Percentiles rank a stretch among this genome's conserved stretches.
phyloP scores from a whole-genome alignment of 2,329 filamentous ascomycete species.

The Xylaria sp. region DNA sequence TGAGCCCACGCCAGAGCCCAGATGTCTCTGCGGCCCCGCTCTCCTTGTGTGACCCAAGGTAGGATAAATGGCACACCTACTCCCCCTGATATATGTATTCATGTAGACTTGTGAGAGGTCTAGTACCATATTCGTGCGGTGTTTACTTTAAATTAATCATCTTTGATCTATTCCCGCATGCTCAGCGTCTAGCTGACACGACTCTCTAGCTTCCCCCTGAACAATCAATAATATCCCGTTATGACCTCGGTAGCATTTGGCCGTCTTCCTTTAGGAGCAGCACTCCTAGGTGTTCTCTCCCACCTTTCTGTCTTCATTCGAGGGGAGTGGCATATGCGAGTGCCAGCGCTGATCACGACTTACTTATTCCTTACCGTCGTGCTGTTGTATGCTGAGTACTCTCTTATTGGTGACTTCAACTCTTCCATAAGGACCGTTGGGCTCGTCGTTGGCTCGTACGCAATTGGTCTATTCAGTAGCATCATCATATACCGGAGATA shows the following conservation, averaged over 20 bases:
- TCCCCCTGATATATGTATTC: background rate
- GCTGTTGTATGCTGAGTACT: constrained; percentile 11
- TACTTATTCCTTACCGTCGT: constrained; percentile 17
- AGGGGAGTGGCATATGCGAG: constrained; percentile 39
- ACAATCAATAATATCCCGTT: background rate
- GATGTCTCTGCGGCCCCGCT: background rate
- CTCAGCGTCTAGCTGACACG: background rate
- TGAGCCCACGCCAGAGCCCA: background rate
- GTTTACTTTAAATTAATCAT: background rate
- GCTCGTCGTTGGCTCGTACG: constrained; percentile 19
- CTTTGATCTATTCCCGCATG: background rate
- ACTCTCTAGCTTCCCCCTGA: background rate
- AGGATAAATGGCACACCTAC: background rate
- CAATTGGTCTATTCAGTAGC: constrained; percentile 30
- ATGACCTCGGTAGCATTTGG: background rate
- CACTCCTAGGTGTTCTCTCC: constrained; percentile 22
- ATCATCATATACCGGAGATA: constrained; percentile 40
- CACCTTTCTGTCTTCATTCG: constrained; percentile 36
- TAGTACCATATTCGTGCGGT: background rate
- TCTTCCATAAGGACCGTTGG: background rate
- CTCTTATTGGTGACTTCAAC: background rate
- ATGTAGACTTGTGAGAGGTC: background rate
- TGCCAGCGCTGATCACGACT: constrained; percentile 14
- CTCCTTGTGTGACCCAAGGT: background rate
- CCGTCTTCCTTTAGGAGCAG: background rate